phyloP scores from a whole-genome alignment of 2,329 filamentous ascomycete genomes.

The Aspergillus sp. region DNA sequence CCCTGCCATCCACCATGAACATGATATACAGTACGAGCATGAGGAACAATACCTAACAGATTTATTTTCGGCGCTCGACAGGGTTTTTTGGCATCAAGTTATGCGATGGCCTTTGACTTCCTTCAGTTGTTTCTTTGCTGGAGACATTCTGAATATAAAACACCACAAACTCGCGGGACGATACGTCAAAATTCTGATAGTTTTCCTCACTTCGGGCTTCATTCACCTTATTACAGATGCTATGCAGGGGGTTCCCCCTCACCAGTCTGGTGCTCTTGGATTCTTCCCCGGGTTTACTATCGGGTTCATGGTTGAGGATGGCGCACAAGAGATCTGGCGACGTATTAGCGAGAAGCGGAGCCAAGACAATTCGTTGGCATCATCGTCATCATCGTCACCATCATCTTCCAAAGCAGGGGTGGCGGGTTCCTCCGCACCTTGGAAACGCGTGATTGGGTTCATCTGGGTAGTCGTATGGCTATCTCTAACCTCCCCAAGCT shows the following conservation, averaged over 20 bases:
- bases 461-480: background rate
- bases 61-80: background rate
- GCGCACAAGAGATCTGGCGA: background rate
- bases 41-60: background rate
- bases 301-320: background rate
- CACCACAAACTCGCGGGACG: background rate
- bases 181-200: background rate
- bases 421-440: background rate
- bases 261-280: background rate
- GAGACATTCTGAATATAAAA: background rate
- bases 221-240: background rate
- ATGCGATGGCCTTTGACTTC: background rate
- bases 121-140: background rate
- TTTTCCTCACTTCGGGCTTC: background rate
- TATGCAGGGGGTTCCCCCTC: background rate
- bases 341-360: background rate
- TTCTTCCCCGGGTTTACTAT: background rate
- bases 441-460: background rate
- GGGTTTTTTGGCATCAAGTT: background rate
- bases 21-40: too few relatives aligned
- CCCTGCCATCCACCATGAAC: background rate
- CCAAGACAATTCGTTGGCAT: background rate
- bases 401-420: background rate
- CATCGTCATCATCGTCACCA: background rate
- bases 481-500: background rate